phyloP scores from a whole-genome alignment of 805 yeast species.

The Sungouiozyma ichnusensis region DNA sequence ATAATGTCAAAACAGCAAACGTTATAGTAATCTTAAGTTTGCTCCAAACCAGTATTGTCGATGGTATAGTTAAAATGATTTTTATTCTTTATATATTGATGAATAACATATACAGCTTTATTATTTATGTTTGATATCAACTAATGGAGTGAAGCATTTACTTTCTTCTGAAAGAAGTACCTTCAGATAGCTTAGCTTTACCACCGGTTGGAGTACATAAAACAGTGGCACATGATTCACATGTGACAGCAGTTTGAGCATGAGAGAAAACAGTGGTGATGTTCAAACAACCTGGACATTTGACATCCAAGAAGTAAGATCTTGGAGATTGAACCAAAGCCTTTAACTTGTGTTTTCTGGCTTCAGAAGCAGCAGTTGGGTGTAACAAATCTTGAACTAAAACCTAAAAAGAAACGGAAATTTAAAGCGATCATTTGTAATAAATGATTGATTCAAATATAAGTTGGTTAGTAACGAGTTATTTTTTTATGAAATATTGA shows the following conservation, averaged over 20 bases:
- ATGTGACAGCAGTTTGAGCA: constrained; percentile 99
- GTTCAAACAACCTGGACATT: constrained; percentile 98
- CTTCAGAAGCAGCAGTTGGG: constrained; percentile 97
- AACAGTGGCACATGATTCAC: constrained; percentile 97
- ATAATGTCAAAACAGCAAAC: too few species aligned
- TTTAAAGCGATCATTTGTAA: constrained; percentile 2
- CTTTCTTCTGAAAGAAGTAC: constrained; percentile 99
- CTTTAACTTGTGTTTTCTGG: constrained; percentile 94
- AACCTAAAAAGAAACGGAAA: constrained; percentile 60
- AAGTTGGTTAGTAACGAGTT: constrained; percentile 16
- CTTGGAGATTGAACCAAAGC: constrained; percentile 95
- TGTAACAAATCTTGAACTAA: constrained; percentile 97
- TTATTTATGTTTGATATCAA: not conserved
- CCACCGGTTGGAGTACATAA: constrained; percentile 99
- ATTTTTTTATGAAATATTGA: not conserved
- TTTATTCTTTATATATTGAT: constrained; percentile 5
- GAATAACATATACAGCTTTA: constrained; percentile 8
- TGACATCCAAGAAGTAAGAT: constrained; percentile 99
- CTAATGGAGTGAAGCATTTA: constrained; percentile 33
- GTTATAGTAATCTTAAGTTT: not conserved
- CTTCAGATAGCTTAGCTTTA: constrained; percentile 98
- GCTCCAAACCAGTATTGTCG: not conserved
- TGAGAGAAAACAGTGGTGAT: constrained; percentile 99
- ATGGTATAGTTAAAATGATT: constrained; percentile 1
- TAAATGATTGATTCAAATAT: not conserved